Base-by-base conservation (phyloP, 164 flowering plant species). In the Vitis riparia region DNA sequence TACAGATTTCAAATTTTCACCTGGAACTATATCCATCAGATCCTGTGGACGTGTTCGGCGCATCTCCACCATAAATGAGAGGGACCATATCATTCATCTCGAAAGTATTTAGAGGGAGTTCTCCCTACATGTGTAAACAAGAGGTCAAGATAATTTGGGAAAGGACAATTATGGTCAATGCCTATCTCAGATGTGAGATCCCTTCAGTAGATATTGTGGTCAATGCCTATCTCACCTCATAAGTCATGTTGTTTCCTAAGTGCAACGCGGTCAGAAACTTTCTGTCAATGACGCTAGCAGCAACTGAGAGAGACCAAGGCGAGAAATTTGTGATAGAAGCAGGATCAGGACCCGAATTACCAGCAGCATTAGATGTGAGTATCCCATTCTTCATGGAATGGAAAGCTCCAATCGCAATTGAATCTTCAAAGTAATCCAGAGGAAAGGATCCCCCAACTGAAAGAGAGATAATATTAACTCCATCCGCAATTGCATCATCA, bases 241-340 rank as follows among this genome's bases (percentile, higher is more conserved):
- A 51, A 5, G 64, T 30, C 51, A 9, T 48, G 11, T 66, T 64
- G 65, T 78, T 62, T 14, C 85, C 85, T 1, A 79, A 65, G 12
- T 56, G 59, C 48, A 82, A 65, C 66, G 66, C 67, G 59, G 66
- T 70, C 0, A 64, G 5, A 37, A 79, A 63, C 51, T 60, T 73
- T 1, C 85, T 73, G 51, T 79, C 85, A 2, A 56, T 79, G 60
- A 70, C 73, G 71, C 83, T 77, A 7, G 83, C 85, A 30, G 76
- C 85, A 0, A 79, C 85, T 0, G 73, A 50, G 17, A 79, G 60
- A 16, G 49, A 17, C 81, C 85, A 79, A 1, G 81, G 82, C 5
- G 81, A 71, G 29, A 60, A 37, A 57, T 68, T 76, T 5, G 49
- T 2, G 8, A 65, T 48, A 0, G 73, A 15, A 2, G 2, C 29